Base-by-base conservation (phyloP, 805 yeast genomes). In the Naumovozyma dairenensis region DNA sequence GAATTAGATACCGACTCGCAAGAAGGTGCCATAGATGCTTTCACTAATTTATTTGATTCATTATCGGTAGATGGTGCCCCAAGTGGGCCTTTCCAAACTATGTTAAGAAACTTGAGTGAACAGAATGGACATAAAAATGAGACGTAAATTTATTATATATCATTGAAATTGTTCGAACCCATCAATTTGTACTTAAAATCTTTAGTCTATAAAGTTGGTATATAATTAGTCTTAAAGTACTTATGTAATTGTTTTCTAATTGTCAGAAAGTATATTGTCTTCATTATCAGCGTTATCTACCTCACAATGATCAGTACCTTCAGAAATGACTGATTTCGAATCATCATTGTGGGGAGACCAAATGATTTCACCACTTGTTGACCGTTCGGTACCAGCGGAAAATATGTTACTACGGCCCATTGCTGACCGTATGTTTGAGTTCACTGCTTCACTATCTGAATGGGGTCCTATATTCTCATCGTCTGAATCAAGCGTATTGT, bases 201-300 rank as follows among this genome's bases (percentile, higher is more conserved):
- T 20, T 20, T 20, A 20, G 10, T 20, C 22, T 20, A 20, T 8
- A 16, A 17, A 18, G 28, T 20, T 20, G 17, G 28, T 28, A 28
- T 17, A 21, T 28, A 33, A 25, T 28, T 21, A 12, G 13, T 20
- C 28, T 27, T 33, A 24, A 24, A 24, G 26, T 24, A 12, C 26
- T 24, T 24, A 10, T n/a, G n/a, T n/a, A n/a, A n/a, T n/a, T n/a
- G n/a, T n/a, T n/a, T 10, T 10, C 13, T 24, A 24, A 12, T 12
- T 14, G 8, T 24, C 26, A 7, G 26, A 24, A 15, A 42, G 35
- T 6, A 33, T 39, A 32, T 49, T 49, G 30, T 51, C 55, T 34
- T 51, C 55, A 6, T 41, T 39, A 31, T 52, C 57, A 5, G 56
- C 55, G n/a, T 40, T 38, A n/a, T 39, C 44, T 3, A 39, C 33